Percentiles rank a stretch among this genome's conserved stretches.
Conservation (phyloP, 371 early-diverging fungal species). For the Mortierella sp. region DNA sequence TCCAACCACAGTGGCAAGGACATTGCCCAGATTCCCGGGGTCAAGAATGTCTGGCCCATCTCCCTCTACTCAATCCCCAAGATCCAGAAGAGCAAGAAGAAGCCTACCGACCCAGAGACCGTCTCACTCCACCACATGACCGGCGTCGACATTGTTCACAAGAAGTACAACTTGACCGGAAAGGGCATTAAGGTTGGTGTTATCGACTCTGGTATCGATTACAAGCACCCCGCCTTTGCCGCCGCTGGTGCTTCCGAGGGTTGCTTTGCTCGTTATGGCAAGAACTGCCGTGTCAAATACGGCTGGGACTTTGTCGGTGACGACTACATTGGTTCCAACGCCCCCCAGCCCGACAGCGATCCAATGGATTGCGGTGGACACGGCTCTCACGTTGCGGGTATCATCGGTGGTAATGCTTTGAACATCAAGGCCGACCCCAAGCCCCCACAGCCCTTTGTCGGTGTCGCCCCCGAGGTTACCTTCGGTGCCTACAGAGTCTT, state of each 20-base stretch:
- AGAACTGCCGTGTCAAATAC: conserved; percentile 54
- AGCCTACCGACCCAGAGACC: conserved; percentile 29
- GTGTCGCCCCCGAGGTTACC: conserved; percentile 74
- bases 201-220: conserved; percentile 67
- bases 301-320: conserved; percentile 64
- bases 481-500: conserved; percentile 71
- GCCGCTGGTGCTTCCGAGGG: conserved; percentile 31
- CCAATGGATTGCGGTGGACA: conserved; percentile 68
- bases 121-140: conserved; percentile 63
- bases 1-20: conserved; percentile 35
- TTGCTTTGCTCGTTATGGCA: conserved; percentile 58
- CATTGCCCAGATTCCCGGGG: conserved; percentile 36
- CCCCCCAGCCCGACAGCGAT: conserved; percentile 59
- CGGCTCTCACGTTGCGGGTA: conserved; percentile 76
- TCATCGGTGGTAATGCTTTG: conserved; percentile 62
- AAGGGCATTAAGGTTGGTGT: conserved; percentile 69
- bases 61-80: conserved; percentile 29
- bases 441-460: conserved; percentile 56
- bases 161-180: conserved; percentile 63
- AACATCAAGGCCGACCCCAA: conserved; percentile 19
- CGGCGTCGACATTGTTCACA: conserved; percentile 64
- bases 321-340: conserved; percentile 23
- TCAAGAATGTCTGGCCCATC: conserved; percentile 57
- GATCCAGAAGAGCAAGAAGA: conserved; percentile 15
- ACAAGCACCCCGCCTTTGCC: conserved; percentile 65